Conservation (phyloP, 2,329 filamentous ascomycete genomes). For the Exophiala alcalophila region DNA sequence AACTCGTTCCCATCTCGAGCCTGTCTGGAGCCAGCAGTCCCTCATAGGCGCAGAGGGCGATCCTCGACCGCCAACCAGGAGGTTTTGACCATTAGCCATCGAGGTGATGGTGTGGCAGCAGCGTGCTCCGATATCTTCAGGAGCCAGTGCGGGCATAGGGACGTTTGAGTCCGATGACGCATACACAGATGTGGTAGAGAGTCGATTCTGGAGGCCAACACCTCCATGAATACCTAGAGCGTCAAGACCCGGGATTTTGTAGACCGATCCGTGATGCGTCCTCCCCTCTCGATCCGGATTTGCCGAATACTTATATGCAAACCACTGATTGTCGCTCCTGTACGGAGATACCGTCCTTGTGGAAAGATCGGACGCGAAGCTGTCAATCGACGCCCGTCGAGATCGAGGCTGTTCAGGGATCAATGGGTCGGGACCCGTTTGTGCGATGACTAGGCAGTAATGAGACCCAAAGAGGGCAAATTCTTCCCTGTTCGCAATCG, state of each 20-base stretch:
- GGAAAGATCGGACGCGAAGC: slow-evolving; percentile 29
- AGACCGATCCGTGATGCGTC: slow-evolving; percentile 60
- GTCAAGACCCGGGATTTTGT: slow-evolving; percentile 39
- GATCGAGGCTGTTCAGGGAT: slow-evolving; percentile 24
- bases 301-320: slow-evolving; percentile 36
- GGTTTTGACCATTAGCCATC: slow-evolving; percentile 54
- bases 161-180: slow-evolving; percentile 47
- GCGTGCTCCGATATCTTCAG: slow-evolving; percentile 40
- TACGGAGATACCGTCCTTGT: slow-evolving; percentile 29
- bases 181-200: slow-evolving; percentile 49
- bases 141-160: slow-evolving; percentile 46
- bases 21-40: slow-evolving; percentile 73
- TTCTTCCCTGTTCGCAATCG: slow-evolving; percentile 57
- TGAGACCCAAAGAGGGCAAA: slow-evolving; percentile 81
- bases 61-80: slow-evolving; percentile 74
- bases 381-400: slow-evolving; percentile 27
- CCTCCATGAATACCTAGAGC: slow-evolving; percentile 43
- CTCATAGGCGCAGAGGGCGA: slow-evolving; percentile 67
- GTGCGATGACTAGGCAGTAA: slow-evolving; percentile 61
- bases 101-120: slow-evolving; percentile 77
- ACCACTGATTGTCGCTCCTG: slow-evolving; percentile 23
- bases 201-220: slow-evolving; percentile 46
- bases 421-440: slow-evolving; percentile 27
- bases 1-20: slow-evolving; percentile 61
- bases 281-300: slow-evolving; percentile 45